Base-by-base conservation (phyloP, 345 rosid species). In the Citrus inodora region DNA sequence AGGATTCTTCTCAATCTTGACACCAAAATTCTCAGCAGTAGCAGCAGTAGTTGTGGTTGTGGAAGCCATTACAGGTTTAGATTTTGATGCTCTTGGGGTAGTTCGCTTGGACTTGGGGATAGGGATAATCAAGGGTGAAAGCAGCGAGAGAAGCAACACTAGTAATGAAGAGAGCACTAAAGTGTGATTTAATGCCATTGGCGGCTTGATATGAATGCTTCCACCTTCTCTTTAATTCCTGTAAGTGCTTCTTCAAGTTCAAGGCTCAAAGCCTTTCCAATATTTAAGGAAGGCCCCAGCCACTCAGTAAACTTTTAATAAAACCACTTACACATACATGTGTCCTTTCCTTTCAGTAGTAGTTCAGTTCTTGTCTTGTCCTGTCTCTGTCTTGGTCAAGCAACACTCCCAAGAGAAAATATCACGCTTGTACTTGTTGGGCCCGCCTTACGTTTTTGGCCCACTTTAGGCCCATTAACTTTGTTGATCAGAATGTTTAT, bases 1-100 rank as follows among this genome's bases (percentile, higher is more conserved):
- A 73, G 87, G 90, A 46, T 78, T 83, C 76, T 72, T 80, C 33
- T 85, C 81, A 73, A 87, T 82, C 84, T 83, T 82, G 13, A 87
- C 87, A 19, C 90, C 90, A 42, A 66, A 77, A 11, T 72, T 81
- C 78, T 83, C 83, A 59, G 82, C 71, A 42, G 78, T 70, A 35
- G 73, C 6, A 11, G 60, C 22, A 53, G 58, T 6, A 53, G n/a
- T 19, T 13, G 51, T 46, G 51, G 51, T 25, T 1, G 32, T 55
- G 28, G 66, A 62, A 21, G 40, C 16, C 27, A 30, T 71, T 71
- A 19, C 69, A 71, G 40, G 62, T 6, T 71, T 66, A 7, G 22
- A 11, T 35, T 71, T 53, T 56, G 74, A 51, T 28, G 19, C 24
- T 42, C 59, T 59, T 42, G 73, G 3, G 67, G 28, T 11, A 19